Percentiles rank a stretch among this genome's conserved stretches.
phyloP scores from a whole-genome alignment of 768 basidiomycete genomes.

The Termitomyces sp. region DNA sequence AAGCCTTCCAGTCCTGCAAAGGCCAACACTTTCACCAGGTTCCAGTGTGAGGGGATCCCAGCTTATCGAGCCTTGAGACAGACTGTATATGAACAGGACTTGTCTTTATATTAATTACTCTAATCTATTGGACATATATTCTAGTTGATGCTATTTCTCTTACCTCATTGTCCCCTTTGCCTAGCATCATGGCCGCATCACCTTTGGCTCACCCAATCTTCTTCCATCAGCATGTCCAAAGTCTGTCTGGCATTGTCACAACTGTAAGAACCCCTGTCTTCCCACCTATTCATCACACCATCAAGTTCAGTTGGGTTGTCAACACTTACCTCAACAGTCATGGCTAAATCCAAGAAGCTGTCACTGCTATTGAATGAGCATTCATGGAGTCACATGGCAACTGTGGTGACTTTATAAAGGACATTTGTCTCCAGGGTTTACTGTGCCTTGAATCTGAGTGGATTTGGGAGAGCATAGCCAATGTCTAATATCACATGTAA shows the following conservation, averaged over 20 bases:
- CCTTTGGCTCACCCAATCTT: neutral
- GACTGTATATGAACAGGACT: no score
- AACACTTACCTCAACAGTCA: neutral
- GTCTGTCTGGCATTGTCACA: neutral
- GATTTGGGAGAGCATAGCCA: neutral
- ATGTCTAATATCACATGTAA: no score
- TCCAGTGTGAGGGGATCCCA: no score
- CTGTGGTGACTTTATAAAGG: neutral
- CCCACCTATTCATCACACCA: neutral
- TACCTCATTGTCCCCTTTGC: no score
- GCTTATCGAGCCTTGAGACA: no score
- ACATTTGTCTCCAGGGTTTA: neutral
- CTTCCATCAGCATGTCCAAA: neutral
- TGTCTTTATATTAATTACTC: no score
- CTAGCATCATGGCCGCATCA: no score
- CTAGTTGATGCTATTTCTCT: no score
- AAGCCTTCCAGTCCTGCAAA: no score
- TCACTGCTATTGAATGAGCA: neutral
- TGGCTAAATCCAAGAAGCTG: neutral
- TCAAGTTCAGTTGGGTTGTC: neutral
- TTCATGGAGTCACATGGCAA: neutral
- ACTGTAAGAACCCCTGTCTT: neutral
- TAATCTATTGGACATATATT: no score
- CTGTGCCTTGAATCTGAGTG: neutral
- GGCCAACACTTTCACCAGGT: no score